Evolutionary conservation across 2,329 filamentous ascomycete genomes (phyloP).

Genomic region (Ophiocordyceps robertsii): DNA sequence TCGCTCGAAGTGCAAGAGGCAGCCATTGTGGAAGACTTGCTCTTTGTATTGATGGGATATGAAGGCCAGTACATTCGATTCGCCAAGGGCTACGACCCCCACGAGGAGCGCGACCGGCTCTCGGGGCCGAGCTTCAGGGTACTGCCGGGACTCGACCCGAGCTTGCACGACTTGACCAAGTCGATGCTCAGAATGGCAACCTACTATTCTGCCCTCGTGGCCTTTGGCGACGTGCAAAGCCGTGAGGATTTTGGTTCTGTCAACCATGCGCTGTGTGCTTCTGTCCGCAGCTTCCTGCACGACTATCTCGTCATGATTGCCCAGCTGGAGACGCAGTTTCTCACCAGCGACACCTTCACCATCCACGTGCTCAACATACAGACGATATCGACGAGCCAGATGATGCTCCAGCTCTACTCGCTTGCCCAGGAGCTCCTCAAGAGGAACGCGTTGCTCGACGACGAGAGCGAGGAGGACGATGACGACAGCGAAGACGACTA

Average conservation of each 20-base stretch:
- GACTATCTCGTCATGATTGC: slow-evolving; percentile 90
- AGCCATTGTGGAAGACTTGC: slow-evolving; percentile 74
- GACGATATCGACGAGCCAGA: slow-evolving; percentile 78
- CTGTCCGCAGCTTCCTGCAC: slow-evolving; percentile 78
- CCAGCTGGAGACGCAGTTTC: slow-evolving; percentile 83
- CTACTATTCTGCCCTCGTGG: slow-evolving; percentile 81
- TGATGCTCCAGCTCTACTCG: slow-evolving; percentile 80
- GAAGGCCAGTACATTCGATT: slow-evolving; percentile 97
- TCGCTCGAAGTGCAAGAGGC: slow-evolving; percentile 73
- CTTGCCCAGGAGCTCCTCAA: slow-evolving; percentile 79
- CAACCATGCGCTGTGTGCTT: slow-evolving; percentile 92
- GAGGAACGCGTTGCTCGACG: slow-evolving; percentile 76
- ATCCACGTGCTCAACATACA: slow-evolving; percentile 88
- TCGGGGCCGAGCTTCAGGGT: slow-evolving; percentile 72
- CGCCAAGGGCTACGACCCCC: slow-evolving; percentile 66
- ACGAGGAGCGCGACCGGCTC: slow-evolving; percentile 74
- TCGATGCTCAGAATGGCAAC: slow-evolving; percentile 92
- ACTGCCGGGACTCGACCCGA: slow-evolving; percentile 75
- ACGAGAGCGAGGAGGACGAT: slow-evolving; percentile 58
- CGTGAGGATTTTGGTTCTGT: slow-evolving; percentile 86
- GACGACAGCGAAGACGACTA: slow-evolving; percentile 70
- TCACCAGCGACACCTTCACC: slow-evolving; percentile 81
- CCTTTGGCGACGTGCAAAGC: slow-evolving; percentile 90
- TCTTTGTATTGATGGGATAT: slow-evolving; percentile 96
- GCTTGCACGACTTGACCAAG: slow-evolving; percentile 70